Conservation (phyloP, 768 basidiomycete genomes). For the Chalciporus chontae region DNA sequence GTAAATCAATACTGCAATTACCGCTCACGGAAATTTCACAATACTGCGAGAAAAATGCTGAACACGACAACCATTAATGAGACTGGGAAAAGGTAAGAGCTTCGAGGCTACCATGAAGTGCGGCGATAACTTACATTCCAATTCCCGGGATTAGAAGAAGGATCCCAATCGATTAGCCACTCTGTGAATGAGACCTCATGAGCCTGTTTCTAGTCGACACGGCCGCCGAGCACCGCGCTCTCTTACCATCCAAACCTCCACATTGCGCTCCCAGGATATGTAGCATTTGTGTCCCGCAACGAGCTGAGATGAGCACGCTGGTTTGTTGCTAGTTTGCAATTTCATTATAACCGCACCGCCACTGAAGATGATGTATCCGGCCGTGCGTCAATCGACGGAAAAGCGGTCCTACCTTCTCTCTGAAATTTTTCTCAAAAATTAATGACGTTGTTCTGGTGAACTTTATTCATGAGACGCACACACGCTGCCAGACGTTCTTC, state of each 20-base stretch:
- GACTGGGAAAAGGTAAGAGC: conserved; percentile 1
- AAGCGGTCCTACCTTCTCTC: conserved; percentile 3
- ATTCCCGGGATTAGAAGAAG: conserved; percentile 24
- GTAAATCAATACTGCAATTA: conserved; percentile 25
- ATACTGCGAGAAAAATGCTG: conserved; percentile 25
- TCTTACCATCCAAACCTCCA: conserved; percentile 11
- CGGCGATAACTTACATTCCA: conserved; percentile 16
- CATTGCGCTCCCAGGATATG: conserved; percentile 22
- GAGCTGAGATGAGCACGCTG: conserved; percentile 26
- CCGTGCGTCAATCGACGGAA: conserved; percentile 24
- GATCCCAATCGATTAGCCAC: conserved; percentile 12
- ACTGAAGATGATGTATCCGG: conserved; percentile 24
- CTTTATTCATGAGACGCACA: conserved; percentile 7
- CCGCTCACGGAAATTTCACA: conserved; percentile 28
- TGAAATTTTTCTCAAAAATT: background rate
- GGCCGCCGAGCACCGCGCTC: conserved; percentile 19
- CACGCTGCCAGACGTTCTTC: conserved; percentile 6
- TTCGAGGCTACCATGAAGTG: conserved; percentile 2
- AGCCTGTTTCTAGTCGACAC: conserved; percentile 4
- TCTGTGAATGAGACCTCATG: conserved; percentile 8
- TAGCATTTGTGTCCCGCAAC: conserved; percentile 26
- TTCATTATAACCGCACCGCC: conserved; percentile 29
- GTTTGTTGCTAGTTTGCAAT: conserved; percentile 19
- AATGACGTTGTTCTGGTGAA: background rate
- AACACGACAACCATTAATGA: conserved; percentile 12